A percentile compares a stretch with the other conserved stretches of the same genome.
Evolutionary conservation across 306 rosid species (phyloP).

Genomic region (Astragalus membranaceus): DNA sequence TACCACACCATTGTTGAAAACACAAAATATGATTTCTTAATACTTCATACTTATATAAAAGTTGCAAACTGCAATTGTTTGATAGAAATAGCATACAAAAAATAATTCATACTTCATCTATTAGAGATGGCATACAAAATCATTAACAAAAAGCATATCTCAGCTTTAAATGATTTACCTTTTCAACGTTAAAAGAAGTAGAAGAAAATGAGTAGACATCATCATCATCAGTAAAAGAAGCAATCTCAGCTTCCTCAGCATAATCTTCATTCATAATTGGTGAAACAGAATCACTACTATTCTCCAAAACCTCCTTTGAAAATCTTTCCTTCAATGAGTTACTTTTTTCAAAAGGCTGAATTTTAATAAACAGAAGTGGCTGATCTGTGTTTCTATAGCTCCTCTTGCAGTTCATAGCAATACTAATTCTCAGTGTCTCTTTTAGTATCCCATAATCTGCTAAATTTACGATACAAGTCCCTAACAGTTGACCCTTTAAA

Average conservation of each 20-base stretch:
- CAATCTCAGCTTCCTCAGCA: slow-evolving; percentile 68
- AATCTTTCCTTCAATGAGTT: slow-evolving; percentile 41
- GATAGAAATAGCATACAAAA: too few relatives aligned
- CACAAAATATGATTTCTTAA: too few relatives aligned
- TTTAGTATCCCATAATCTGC: slow-evolving; percentile 72
- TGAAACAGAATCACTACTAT: slow-evolving; percentile 54
- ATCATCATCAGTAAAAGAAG: slow-evolving; percentile 73
- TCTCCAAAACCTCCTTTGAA: slow-evolving; percentile 31
- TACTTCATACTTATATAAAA: too few relatives aligned
- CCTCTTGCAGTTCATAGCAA: slow-evolving; percentile 72
- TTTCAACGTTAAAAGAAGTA: slow-evolving; percentile 27
- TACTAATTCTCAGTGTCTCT: slow-evolving; percentile 47
- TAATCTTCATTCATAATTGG: slow-evolving; percentile 59
- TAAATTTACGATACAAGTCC: slow-evolving; percentile 63
- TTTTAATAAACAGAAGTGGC: slow-evolving; percentile 52
- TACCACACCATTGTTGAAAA: too few relatives aligned
- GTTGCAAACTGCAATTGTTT: too few relatives aligned
- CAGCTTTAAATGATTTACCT: slow-evolving; percentile 38
- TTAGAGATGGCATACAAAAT: not conserved
- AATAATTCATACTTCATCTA: too few relatives aligned
- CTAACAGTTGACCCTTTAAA: slow-evolving; percentile 74
- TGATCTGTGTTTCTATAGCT: slow-evolving; percentile 68
- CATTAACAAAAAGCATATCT: not conserved
- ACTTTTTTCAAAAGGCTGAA: slow-evolving; percentile 57
- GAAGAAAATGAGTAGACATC: slow-evolving; percentile 92